These are phyloP conservation scores for Microdochium bolleyi DNA, from an alignment of 2,329 filamentous ascomycete genomes.

Conservation along the genomic window DNA sequence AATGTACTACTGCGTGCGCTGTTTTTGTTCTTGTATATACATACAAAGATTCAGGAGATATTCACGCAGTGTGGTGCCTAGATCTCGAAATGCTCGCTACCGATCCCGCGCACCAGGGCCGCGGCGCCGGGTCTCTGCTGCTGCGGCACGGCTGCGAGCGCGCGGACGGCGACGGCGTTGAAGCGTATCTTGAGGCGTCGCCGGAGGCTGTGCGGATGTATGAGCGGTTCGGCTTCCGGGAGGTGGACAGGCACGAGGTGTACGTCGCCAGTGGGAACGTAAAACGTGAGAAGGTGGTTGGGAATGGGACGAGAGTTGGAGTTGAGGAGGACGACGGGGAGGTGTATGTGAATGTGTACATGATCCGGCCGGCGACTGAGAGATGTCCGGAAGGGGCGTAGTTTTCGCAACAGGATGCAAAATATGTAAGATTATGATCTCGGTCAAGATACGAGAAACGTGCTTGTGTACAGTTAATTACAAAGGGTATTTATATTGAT, in stretches of 20 bases:
- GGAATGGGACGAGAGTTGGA: too few relatives aligned
- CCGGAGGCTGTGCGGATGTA: background rate
- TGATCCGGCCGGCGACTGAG: background rate
- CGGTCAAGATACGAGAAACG: too few relatives aligned
- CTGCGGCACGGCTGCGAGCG: background rate
- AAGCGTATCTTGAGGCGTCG: background rate
- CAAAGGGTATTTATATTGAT: background rate
- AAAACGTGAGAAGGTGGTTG: too few relatives aligned
- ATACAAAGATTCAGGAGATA: too few relatives aligned
- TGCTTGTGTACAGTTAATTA: too few relatives aligned
- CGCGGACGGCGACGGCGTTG: background rate
- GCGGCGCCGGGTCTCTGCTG: background rate
- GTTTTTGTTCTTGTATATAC: too few relatives aligned
- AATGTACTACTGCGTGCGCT: background rate
- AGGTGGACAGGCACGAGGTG: background rate
- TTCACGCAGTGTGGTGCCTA: too few relatives aligned
- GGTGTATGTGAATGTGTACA: background rate
- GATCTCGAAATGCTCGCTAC: background rate
- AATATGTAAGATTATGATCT: background rate
- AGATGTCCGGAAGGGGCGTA: background rate
- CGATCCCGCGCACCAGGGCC: background rate
- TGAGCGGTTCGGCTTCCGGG: background rate
- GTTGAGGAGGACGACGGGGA: background rate
- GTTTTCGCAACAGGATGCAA: background rate
- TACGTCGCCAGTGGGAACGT: background rate